Base-by-base conservation (phyloP, 352 stramenopile species). In the Phytopythium delawarense region DNA sequence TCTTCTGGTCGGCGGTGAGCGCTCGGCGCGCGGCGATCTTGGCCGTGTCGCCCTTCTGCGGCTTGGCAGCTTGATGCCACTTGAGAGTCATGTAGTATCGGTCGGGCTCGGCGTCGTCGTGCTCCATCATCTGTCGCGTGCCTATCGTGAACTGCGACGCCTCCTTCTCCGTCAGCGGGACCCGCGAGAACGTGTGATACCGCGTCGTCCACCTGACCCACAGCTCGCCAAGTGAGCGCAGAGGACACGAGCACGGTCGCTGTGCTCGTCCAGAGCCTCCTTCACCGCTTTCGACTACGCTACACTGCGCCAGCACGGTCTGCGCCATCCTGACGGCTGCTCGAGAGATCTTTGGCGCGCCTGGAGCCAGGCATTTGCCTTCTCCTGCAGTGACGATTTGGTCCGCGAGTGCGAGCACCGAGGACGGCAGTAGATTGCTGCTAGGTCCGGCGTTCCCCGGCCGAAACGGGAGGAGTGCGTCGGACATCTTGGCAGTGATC, bases 71-170 rank as follows among this genome's bases (percentile, higher is more conserved):
- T 23, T 86, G 72, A 55, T 91, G 85, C 83, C 85, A 94, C 68
- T 94, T 94, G 58, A 94, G 75, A 28, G 85, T 91, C 81, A 94
- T 89, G 63, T 72, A 90, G 64, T 81, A 89, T 21, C 69, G 75
- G 48, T 76, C 79, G 32, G 30, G 59, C 21, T 67, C 62, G 25
- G 77, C 81, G 46, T 88, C 71, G 58, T 71, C 62, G 7, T 51
- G 64, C 53, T 94, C 85, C 85, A 94, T 94, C 81, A 94, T 90
- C 60, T 94, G 83, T 52, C 81, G 76, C 23, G 85, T 94, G 12
- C 83, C 81, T 57, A 68, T 77, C 15, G 83, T 87, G 61, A 94
- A 94, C 42, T 88, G 80, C 32, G 53, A 57, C 18, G 83, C 81
- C 34, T 94, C 81, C 6, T 62, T 62, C 57, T 88, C 78, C 1